Evolutionary conservation across 2,329 filamentous ascomycete species (phyloP).

Genomic region (Calycina herbarum): DNA sequence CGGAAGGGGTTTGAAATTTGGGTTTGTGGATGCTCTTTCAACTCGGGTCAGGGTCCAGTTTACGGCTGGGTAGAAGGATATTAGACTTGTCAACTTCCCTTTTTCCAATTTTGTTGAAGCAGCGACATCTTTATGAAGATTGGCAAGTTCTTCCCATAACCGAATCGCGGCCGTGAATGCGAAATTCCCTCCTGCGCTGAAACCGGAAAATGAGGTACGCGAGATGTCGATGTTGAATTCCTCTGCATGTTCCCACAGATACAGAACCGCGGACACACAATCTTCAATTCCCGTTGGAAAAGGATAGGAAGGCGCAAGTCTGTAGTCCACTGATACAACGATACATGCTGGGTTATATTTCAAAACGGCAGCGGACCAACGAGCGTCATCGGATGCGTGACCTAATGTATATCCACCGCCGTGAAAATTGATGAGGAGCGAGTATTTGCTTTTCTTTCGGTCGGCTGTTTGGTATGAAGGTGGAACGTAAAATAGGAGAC

Average conservation of each 20-base stretch:
- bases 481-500: slow-evolving; percentile 26
- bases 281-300: slow-evolving; percentile 65
- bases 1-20: slow-evolving; percentile 14
- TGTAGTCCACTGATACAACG: slow-evolving; percentile 63
- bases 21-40: slow-evolving; percentile 16
- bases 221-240: slow-evolving; percentile 24
- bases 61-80: slow-evolving; percentile 22
- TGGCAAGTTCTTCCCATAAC: slow-evolving; percentile 14
- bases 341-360: slow-evolving; percentile 46
- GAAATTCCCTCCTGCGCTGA: slow-evolving; percentile 45
- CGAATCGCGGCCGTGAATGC: slow-evolving; percentile 19
- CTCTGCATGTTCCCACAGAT: slow-evolving; percentile 25
- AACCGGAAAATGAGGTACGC: slow-evolving; percentile 46
- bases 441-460: slow-evolving; percentile 18
- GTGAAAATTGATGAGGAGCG: slow-evolving; percentile 63
- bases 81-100: slow-evolving; percentile 18
- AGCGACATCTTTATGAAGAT: too few relatives aligned
- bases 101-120: not conserved
- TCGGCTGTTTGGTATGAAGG: slow-evolving; percentile 9
- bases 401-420: slow-evolving; percentile 64
- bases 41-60: slow-evolving; percentile 16
- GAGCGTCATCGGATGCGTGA: slow-evolving; percentile 58
- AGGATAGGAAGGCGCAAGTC: slow-evolving; percentile 60
- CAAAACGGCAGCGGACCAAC: slow-evolving; percentile 55
- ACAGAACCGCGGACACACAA: slow-evolving; percentile 46